phyloP scores from a whole-genome alignment of 73 alveolate genomes.

The Durusdinium trenchii region DNA sequence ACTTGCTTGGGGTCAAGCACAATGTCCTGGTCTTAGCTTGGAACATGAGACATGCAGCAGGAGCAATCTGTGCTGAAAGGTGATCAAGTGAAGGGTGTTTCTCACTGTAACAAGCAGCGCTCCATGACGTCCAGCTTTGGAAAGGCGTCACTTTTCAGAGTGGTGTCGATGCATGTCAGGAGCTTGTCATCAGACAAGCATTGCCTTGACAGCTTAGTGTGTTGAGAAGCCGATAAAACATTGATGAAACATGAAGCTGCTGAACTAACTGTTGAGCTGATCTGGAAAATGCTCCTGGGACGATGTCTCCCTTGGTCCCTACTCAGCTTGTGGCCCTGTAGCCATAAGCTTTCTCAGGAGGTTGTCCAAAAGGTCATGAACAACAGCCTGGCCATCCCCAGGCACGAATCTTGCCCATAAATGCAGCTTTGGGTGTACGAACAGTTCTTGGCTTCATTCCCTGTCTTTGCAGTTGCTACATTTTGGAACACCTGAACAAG shows the following conservation, averaged over 20 bases:
- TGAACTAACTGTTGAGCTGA: background rate
- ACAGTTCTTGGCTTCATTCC: background rate
- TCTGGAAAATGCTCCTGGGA: background rate
- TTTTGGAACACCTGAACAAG: background rate
- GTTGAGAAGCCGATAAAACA: background rate
- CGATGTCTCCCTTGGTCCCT: background rate
- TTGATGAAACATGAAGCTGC: too few species aligned
- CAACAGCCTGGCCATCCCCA: conserved; percentile 3
- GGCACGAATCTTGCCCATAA: background rate
- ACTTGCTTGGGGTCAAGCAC: conserved; percentile 48
- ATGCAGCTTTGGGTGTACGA: background rate
- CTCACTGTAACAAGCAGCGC: background rate
- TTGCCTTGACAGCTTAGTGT: conserved; percentile 10
- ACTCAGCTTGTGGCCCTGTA: conserved; percentile 23
- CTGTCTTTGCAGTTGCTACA: background rate
- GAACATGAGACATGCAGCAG: background rate
- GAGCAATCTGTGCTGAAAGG: background rate
- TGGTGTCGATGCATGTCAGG: conserved; percentile 57
- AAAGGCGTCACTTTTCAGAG: conserved; percentile 79
- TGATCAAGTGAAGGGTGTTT: background rate
- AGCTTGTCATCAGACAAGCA: conserved; percentile 73
- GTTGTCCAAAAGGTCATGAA: conserved; percentile 74
- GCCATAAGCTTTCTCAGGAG: conserved; percentile 90
- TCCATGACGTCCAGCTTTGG: conserved; percentile 65
- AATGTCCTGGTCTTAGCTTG: background rate